These are phyloP conservation scores for Ascodesmis nigricans DNA, from an alignment of 495 filamentous ascomycete species.

Conservation along the genomic window DNA sequence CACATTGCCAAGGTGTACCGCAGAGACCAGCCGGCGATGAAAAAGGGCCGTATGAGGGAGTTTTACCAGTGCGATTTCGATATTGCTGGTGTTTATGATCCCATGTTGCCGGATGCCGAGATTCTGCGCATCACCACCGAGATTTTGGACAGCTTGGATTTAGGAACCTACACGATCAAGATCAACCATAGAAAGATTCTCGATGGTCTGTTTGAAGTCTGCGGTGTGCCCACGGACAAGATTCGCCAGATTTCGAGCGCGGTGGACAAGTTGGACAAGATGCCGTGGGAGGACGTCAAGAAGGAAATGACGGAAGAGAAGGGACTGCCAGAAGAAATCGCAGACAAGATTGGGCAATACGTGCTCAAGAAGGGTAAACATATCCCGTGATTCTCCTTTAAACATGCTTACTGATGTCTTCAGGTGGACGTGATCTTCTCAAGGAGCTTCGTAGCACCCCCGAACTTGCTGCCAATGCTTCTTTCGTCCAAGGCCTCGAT, in stretches of 20 bases:
- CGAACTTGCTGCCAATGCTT: constrained; percentile 40
- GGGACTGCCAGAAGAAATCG: constrained; percentile 47
- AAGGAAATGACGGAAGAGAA: constrained; percentile 90
- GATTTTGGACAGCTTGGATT: constrained; percentile 60
- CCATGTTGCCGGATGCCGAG: constrained; percentile 96
- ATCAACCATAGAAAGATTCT: constrained; percentile 89
- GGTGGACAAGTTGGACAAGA: constrained; percentile 91
- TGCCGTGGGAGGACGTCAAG: constrained; percentile 70
- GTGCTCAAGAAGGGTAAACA: constrained; percentile 42
- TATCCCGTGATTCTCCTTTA: not conserved
- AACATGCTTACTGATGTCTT: constrained; percentile 3
- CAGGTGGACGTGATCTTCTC: constrained; percentile 40
- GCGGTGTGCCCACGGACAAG: constrained; percentile 69
- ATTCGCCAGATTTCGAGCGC: constrained; percentile 71
- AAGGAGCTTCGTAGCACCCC: constrained; percentile 39
- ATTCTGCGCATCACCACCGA: constrained; percentile 64
- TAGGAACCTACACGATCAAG: constrained; percentile 61
- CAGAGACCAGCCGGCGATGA: constrained; percentile 42
- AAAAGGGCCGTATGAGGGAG: constrained; percentile 79
- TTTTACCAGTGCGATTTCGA: constrained; percentile 98
- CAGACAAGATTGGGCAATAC: constrained; percentile 70
- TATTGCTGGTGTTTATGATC: constrained; percentile 70
- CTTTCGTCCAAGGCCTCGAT: constrained; percentile 51
- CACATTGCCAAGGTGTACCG: constrained; percentile 66
- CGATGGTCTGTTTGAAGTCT: constrained; percentile 77